Evolutionary conservation across 2,329 filamentous ascomycete genomes (phyloP), one percentile per base, ranked within the genome.

Genomic region (Monosporascus sp.): DNA sequence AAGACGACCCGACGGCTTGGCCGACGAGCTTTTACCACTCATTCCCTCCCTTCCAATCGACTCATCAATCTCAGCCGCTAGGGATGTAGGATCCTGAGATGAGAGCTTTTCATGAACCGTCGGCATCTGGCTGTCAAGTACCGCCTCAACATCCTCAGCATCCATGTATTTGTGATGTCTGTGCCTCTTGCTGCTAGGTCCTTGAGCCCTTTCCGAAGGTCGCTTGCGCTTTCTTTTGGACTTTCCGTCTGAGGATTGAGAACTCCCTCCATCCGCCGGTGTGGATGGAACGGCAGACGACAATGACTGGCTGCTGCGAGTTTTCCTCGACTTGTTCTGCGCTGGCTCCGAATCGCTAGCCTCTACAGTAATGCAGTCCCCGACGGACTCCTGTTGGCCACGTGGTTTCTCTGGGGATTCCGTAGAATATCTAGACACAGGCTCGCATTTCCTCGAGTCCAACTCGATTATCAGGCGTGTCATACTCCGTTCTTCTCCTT

Each of bases 391-490:
- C 3, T 51, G 49, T 14, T 27, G 27, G 36, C 56, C 53, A 14
- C 40, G 51, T 11, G 49, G 31, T 52, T 68, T 67, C 22, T 66
- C 62, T n/a, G 66, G 66, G 0, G 68, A 71, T n/a, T 58, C 51
- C 11, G 61, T 57, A 6, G 61, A 56, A 38, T 61, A 61, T 20
- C 47, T 47, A 34, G 66, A 60, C 27, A 60, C 57, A 19, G 66
- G 61, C 14, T 68, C 62, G 54, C 68, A 68, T 48, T 67, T 70
- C 22, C 67, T 70, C 26, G 74, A 71, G 57, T 80, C 79, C 8
- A 81, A 64, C 58, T 81, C 77, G n/a, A 76, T 72, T 3, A 77
- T 73, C 6, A 82, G 68, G 49, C 74, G 71, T 48, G 77, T 66
- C 61, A 80, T 71, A 58, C 76, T 76, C 36, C 68, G 71, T 54